Conservation (phyloP, 202 grass and related monocot species). For the Eragrostis tef region DNA sequence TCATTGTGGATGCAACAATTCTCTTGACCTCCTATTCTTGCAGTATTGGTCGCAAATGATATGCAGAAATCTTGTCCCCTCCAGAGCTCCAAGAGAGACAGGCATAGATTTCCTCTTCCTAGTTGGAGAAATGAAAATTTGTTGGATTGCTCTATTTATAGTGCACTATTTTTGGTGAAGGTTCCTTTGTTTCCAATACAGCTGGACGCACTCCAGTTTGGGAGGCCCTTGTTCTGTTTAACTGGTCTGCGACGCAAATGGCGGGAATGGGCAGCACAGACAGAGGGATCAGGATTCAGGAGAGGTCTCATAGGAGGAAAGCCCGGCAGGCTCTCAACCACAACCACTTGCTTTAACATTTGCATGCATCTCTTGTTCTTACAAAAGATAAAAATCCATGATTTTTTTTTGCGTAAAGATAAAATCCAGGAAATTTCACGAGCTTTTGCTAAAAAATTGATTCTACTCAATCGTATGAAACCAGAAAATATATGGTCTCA, state of each 20-base stretch:
- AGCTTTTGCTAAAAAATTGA: background rate
- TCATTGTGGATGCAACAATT: conserved; percentile 25
- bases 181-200: conserved; percentile 29
- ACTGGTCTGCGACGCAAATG: conserved; percentile 41
- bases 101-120: conserved; percentile 46
- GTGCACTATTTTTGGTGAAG: conserved; percentile 47
- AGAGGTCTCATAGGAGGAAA: conserved; percentile 18
- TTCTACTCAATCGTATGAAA: background rate
- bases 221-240: conserved; percentile 45
- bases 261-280: conserved; percentile 22
- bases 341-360: conserved; percentile 19
- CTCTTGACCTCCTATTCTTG: conserved; percentile 39
- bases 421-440: background rate
- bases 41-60: conserved; percentile 35
- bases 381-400: background rate
- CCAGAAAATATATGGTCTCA: background rate
- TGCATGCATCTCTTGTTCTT: conserved; percentile 12
- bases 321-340: background rate
- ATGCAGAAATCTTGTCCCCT: conserved; percentile 35
- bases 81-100: conserved; percentile 39
- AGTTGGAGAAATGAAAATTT: conserved; percentile 54
- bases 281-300: conserved; percentile 18
- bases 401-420: too few species aligned
- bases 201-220: conserved; percentile 40
- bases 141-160: conserved; percentile 58